Conservation (phyloP, 148 eudicot genomes). For the Pharnaceum exiguum region DNA sequence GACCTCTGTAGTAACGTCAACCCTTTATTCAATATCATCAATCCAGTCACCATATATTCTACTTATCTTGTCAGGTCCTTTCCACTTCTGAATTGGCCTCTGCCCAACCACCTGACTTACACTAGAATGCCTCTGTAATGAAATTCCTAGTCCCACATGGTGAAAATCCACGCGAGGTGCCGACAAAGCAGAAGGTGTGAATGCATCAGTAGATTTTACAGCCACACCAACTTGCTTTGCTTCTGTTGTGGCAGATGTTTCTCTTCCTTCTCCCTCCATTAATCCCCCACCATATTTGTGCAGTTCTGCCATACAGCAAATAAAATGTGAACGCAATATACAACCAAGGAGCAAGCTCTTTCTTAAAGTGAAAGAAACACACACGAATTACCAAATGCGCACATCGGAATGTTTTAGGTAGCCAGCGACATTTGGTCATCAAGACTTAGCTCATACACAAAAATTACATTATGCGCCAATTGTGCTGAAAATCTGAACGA, state of each 20-base stretch:
- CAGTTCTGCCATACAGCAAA: conserved; percentile 29
- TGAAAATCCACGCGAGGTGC: conserved; percentile 36
- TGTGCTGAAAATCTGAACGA: too few relatives aligned
- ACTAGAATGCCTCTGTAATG: conserved; percentile 53
- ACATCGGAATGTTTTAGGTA: too few relatives aligned
- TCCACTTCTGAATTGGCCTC: conserved; percentile 66
- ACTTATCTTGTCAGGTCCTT: conserved; percentile 91
- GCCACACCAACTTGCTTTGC: conserved; percentile 26
- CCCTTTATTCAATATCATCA: conserved; percentile 49
- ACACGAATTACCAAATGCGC: too few relatives aligned
- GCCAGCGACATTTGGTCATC: too few relatives aligned
- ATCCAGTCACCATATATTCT: conserved; percentile 95
- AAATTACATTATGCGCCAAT: too few relatives aligned
- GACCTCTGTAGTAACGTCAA: not conserved
- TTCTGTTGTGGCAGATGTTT: conserved; percentile 24
- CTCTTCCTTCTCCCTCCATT: conserved; percentile 33
- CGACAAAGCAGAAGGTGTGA: conserved; percentile 11
- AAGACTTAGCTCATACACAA: too few relatives aligned
- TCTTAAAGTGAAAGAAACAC: too few relatives aligned
- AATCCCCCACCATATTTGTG: conserved; percentile 32
- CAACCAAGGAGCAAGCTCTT: too few relatives aligned
- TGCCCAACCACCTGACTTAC: conserved; percentile 41
- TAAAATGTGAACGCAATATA: conserved; percentile 1
- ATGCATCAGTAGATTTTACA: conserved; percentile 21
- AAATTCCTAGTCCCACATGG: conserved; percentile 33